Conservation (phyloP, 2,329 filamentous ascomycete species). For the Penicillium sp. region DNA sequence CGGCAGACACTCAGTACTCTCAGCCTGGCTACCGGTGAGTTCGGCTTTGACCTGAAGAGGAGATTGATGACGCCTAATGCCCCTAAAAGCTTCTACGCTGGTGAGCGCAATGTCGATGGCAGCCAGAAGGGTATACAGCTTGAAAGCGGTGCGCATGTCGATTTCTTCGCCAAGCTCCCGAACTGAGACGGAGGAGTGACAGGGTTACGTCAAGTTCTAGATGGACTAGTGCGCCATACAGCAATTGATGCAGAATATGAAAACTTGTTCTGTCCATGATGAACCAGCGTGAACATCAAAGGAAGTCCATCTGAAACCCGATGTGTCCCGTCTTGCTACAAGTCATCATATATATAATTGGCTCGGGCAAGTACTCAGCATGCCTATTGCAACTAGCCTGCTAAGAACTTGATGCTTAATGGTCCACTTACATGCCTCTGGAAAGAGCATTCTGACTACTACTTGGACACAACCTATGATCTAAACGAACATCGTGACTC, state of each 20-base stretch:
- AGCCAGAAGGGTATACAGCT: not conserved
- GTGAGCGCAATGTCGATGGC: not conserved
- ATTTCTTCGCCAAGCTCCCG: not conserved
- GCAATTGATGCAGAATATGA: not conserved
- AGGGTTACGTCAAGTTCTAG: not conserved
- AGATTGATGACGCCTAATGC: not conserved
- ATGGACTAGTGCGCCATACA: not conserved
- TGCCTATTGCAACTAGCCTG: too few relatives aligned
- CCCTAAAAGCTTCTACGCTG: not conserved
- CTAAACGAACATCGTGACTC: too few relatives aligned
- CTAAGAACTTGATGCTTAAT: too few relatives aligned
- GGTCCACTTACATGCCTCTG: too few relatives aligned
- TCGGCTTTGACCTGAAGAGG: not conserved
- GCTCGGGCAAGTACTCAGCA: too few relatives aligned
- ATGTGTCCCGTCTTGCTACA: too few relatives aligned
- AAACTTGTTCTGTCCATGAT: not conserved
- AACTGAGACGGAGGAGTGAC: not conserved
- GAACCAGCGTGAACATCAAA: not conserved
- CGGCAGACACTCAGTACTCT: not conserved
- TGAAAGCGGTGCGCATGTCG: not conserved
- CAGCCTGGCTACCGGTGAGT: not conserved
- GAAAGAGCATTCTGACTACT: too few relatives aligned
- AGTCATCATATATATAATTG: too few relatives aligned
- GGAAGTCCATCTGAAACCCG: not conserved
- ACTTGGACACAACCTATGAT: too few relatives aligned